Evolutionary conservation across 1,139 yeast species (phyloP).

Genomic region (Schizosaccharomyces versatilis): DNA sequence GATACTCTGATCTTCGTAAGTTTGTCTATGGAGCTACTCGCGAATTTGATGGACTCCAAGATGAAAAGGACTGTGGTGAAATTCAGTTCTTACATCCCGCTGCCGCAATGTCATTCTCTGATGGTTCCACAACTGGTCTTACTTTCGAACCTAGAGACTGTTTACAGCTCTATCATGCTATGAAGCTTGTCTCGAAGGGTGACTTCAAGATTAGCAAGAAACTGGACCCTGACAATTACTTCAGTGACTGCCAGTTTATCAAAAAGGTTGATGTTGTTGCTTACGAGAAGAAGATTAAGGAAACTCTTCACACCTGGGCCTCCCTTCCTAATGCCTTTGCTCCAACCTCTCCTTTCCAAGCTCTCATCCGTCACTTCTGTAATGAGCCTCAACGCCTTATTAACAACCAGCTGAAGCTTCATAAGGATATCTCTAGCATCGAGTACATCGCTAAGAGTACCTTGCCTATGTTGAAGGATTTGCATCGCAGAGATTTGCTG

Average conservation of each 20-base stretch:
- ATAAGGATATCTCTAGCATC: background rate
- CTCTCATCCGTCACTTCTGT: constrained; percentile 6
- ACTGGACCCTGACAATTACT: constrained; percentile 8
- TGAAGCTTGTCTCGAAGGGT: constrained; percentile 7
- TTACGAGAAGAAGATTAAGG: constrained; percentile 7
- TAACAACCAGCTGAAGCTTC: background rate
- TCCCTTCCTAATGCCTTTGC: constrained; percentile 8
- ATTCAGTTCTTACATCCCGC: constrained; percentile 8
- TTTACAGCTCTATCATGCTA: constrained; percentile 5
- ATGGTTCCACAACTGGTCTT: constrained; percentile 7
- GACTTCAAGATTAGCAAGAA: constrained; percentile 8
- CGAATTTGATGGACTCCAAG: constrained; percentile 5
- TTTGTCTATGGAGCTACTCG: constrained; percentile 5
- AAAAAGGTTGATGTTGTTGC: constrained; percentile 9
- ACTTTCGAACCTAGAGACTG: constrained; percentile 9
- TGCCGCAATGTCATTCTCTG: constrained; percentile 8
- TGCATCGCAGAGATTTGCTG: constrained; percentile 5
- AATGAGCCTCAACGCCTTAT: background rate
- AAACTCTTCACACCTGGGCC: constrained; percentile 7
- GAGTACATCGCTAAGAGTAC: constrained; percentile 8
- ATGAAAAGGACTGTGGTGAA: constrained; percentile 4
- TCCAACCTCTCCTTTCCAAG: constrained; percentile 8
- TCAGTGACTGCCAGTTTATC: constrained; percentile 6
- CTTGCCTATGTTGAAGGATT: constrained; percentile 8
- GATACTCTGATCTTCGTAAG: constrained; percentile 9